Percentiles rank a stretch among this genome's conserved stretches.
These are phyloP conservation scores for Rhodotorula glutinis DNA, from an alignment of 1,284 basidiomycete species.

Conservation along the genomic window DNA sequence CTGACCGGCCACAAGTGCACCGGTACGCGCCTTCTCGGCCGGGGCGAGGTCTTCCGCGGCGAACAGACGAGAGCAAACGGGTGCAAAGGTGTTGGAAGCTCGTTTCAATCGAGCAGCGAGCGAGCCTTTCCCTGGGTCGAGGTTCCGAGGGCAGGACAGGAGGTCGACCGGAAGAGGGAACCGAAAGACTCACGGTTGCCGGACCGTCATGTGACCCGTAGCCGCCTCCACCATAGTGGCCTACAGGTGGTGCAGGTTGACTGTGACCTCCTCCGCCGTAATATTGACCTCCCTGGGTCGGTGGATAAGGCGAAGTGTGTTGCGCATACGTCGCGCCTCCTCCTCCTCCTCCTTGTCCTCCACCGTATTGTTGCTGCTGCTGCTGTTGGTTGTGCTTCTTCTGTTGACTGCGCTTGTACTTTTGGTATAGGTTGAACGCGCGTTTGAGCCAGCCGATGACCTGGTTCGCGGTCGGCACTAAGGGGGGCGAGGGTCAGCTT, in stretches of 20 bases:
- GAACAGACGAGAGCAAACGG: neutral
- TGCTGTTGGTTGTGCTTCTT: conserved; percentile 31
- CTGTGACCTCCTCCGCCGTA: conserved; percentile 4
- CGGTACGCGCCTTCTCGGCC: neutral
- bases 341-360: neutral
- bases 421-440: conserved; percentile 20
- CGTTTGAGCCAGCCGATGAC: conserved; percentile 16
- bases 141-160: too few species aligned
- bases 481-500: too few species aligned
- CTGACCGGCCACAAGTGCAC: neutral
- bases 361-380: conserved; percentile 3
- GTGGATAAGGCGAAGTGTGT: conserved; percentile 16
- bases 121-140: too few species aligned
- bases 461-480: conserved; percentile 7
- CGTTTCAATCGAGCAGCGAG: neutral
- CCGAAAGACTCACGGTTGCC: conserved; percentile 29
- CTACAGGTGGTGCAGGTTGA: conserved; percentile 1
- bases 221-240: conserved; percentile 8
- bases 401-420: conserved; percentile 13
- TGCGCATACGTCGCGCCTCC: too few species aligned
- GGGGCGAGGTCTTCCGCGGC: neutral
- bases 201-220: conserved; percentile 38
- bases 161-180: neutral
- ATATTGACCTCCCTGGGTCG: conserved; percentile 12
- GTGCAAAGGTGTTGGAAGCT: conserved; percentile 14